A percentile compares a stretch with the other conserved stretches of the same genome.
phyloP scores from a whole-genome alignment of 1,284 basidiomycete genomes.

The Pseudozyma hubeiensis region DNA sequence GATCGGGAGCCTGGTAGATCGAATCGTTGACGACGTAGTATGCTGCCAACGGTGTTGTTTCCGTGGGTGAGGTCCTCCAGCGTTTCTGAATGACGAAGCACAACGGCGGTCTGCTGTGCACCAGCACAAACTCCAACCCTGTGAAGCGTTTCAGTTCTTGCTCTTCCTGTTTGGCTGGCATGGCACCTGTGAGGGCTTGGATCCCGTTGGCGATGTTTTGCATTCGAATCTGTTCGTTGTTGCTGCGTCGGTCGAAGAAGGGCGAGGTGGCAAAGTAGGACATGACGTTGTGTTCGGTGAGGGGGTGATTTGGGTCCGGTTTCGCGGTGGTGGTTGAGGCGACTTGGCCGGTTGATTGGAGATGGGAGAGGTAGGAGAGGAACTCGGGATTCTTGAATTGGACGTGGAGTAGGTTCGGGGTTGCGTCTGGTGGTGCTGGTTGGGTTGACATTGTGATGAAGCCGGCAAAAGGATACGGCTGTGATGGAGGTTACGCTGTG shows the following conservation, averaged over 20 bases:
- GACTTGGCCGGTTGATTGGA: conserved; percentile 30
- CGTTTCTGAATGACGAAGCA: conserved; percentile 63
- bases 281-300: conserved; percentile 58
- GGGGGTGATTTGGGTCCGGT: conserved; percentile 21
- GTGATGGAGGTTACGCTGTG: not conserved
- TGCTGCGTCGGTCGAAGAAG: conserved; percentile 63
- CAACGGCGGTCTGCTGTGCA: conserved; percentile 44
- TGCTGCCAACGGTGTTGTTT: conserved; percentile 47
- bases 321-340: conserved; percentile 8
- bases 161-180: conserved; percentile 38
- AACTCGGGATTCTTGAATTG: conserved; percentile 64
- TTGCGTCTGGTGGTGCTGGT: conserved; percentile 9
- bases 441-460: conserved; percentile 9
- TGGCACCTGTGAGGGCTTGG: conserved; percentile 10
- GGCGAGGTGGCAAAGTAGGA: conserved; percentile 64
- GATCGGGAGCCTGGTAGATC: conserved; percentile 63
- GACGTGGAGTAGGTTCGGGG: conserved; percentile 53
- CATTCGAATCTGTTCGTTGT: conserved; percentile 67
- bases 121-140: conserved; percentile 62
- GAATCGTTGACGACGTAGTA: conserved; percentile 65
- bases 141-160: conserved; percentile 59
- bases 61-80: conserved; percentile 33
- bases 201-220: conserved; percentile 58
- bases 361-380: conserved; percentile 53
- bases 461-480: too few species aligned